phyloP scores from a whole-genome alignment of 768 basidiomycete genomes.

The Tylopilus vinaceipallidus region DNA sequence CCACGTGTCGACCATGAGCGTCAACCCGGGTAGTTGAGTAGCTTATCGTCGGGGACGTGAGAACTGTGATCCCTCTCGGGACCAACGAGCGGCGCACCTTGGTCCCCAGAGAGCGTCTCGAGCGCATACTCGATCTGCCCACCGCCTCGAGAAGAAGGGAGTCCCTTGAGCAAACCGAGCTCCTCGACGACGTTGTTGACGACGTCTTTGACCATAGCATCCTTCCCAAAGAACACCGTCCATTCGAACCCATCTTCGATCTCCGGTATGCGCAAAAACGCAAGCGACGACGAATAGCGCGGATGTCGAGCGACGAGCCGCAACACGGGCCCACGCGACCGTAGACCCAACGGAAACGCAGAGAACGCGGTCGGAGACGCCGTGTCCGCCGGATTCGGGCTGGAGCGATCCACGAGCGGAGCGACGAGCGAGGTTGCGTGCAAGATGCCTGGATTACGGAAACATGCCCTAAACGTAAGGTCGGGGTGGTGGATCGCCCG shows the following conservation, averaged over 20 bases:
- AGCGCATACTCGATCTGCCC: slow-evolving; percentile 64
- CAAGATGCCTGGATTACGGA: slow-evolving; percentile 45
- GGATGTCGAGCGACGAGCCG: slow-evolving; percentile 74
- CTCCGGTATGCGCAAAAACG: slow-evolving; percentile 71
- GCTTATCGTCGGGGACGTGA: slow-evolving; percentile 12
- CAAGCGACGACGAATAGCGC: slow-evolving; percentile 47
- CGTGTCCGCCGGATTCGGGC: slow-evolving; percentile 24
- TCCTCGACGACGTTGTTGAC: slow-evolving; percentile 54
- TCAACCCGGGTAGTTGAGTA: slow-evolving; percentile 10
- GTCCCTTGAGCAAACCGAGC: slow-evolving; percentile 63
- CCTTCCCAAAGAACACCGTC: slow-evolving; percentile 61
- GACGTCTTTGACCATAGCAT: slow-evolving; percentile 53
- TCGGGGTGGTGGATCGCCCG: background rate
- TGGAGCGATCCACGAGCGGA: slow-evolving; percentile 47
- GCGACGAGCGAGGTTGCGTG: slow-evolving; percentile 44
- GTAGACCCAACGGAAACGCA: slow-evolving; percentile 64
- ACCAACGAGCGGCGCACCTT: slow-evolving; percentile 41
- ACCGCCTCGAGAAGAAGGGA: slow-evolving; percentile 68
- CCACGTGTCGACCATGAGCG: slow-evolving; percentile 15
- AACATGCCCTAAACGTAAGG: slow-evolving; percentile 12
- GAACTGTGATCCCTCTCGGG: background rate
- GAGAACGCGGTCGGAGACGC: slow-evolving; percentile 61
- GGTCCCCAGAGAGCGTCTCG: slow-evolving; percentile 55
- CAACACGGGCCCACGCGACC: slow-evolving; percentile 62
- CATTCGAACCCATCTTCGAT: slow-evolving; percentile 71